A percentile compares a stretch with the other conserved stretches of the same genome.
Evolutionary conservation across 2,329 filamentous ascomycete genomes (phyloP).

Genomic region (Penicillium sp.): DNA sequence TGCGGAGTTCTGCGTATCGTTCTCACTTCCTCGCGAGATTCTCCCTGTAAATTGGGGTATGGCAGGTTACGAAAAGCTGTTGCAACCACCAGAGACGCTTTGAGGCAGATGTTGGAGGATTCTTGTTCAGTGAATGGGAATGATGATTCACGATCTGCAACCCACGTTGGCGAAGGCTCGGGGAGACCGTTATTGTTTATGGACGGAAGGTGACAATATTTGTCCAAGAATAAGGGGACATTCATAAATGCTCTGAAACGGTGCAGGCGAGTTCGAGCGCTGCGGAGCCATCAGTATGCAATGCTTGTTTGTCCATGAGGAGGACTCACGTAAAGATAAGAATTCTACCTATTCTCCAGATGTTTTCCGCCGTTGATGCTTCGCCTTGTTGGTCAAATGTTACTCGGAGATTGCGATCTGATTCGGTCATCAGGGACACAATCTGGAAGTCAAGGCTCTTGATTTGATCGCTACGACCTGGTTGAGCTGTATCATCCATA

Average conservation of each 20-base stretch:
- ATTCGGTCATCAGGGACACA: conserved; percentile 8
- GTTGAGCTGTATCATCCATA: background rate
- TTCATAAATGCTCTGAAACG: conserved; percentile 27
- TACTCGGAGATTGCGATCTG: conserved; percentile 14
- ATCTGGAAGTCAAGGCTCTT: conserved; percentile 13
- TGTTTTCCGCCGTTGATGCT: conserved; percentile 11
- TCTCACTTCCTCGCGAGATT: background rate
- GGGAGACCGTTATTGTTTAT: conserved; percentile 15
- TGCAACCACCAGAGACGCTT: conserved; percentile 21
- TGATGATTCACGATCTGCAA: conserved; percentile 8
- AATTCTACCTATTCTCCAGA: conserved; percentile 18
- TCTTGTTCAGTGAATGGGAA: conserved; percentile 27
- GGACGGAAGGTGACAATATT: conserved; percentile 23
- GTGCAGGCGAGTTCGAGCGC: conserved; percentile 22
- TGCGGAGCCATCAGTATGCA: background rate
- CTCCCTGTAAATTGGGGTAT: conserved; percentile 7
- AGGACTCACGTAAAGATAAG: conserved; percentile 19
- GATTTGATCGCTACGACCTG: conserved; percentile 9
- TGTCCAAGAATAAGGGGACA: conserved; percentile 23
- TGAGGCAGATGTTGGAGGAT: conserved; percentile 25
- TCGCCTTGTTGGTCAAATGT: conserved; percentile 16
- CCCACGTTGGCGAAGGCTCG: conserved; percentile 1
- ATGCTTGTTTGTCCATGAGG: background rate
- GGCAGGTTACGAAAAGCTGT: conserved; percentile 18
- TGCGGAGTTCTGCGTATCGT: conserved; percentile 4